Evolutionary conservation across 176 grass and related monocot species (phyloP).

Genomic region (Thinopyrum elongatum): DNA sequence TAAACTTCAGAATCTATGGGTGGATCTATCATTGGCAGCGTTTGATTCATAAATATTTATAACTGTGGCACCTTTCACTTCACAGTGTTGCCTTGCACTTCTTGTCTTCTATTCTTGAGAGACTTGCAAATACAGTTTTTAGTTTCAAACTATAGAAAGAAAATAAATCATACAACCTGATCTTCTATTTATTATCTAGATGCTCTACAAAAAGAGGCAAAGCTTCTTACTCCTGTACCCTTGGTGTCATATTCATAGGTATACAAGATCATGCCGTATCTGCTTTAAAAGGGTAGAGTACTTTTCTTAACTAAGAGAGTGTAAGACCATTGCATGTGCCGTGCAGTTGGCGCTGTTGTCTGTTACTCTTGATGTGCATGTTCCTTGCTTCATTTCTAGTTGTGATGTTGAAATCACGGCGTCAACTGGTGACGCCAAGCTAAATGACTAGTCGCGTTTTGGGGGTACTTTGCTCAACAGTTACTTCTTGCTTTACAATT

Average conservation of each 20-base stretch:
- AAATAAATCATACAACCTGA: not conserved
- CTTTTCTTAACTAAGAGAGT: not conserved
- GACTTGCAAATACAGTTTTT: not conserved
- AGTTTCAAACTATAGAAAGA: not conserved
- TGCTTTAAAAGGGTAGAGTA: not conserved
- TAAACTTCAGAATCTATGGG: not conserved
- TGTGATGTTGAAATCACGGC: not conserved
- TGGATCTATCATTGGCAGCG: not conserved
- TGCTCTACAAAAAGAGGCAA: not conserved
- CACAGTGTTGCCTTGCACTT: not conserved
- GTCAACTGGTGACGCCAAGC: not conserved
- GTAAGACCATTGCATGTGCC: not conserved
- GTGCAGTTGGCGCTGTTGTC: slow-evolving; percentile 13
- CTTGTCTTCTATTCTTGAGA: not conserved
- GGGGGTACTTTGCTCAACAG: slow-evolving; percentile 11
- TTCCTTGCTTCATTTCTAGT: slow-evolving; percentile 21
- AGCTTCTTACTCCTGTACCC: not conserved
- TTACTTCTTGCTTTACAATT: not conserved
- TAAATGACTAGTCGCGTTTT: not conserved
- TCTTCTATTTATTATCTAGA: not conserved
- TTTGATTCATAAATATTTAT: not conserved
- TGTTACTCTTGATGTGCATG: not conserved
- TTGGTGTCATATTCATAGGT: not conserved
- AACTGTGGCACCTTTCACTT: not conserved
- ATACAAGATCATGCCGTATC: not conserved